Evolutionary conservation across 129 eudicot genomes (phyloP), one percentile per base, ranked within the genome.

Genomic region (Erigeron canadensis): DNA sequence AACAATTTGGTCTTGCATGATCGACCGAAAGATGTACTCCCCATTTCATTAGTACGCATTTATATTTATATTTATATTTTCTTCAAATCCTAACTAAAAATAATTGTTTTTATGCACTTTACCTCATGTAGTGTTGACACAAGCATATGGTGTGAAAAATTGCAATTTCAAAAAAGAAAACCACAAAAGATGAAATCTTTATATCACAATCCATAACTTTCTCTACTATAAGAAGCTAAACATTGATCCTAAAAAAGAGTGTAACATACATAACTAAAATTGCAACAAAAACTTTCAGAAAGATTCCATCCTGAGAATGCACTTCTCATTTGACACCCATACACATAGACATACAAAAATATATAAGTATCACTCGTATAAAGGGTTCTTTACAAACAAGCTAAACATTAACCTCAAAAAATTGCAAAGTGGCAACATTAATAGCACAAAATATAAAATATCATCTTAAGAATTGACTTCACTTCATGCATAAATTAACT

Each of bases 141-240:
- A n/a, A n/a, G n/a, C 55, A 71, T 43, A 41, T 48, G 4, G 23
- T 6, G 17, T 19, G 6, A 59, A 8, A 9, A 67, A 50, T 54
- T 65, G 54, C 19, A 50, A 63, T 48, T 28, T 75, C 73, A n/a
- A 55, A 43, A 66, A 75, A 66, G 7, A 16, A 67, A 64, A 59
- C 22, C 40, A 59, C 21, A 51, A 74, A 74, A 65, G 79, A 65
- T 73, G 22, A 18, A 2, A 47, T 15, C 12, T 60, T 38, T 73
- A 73, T 48, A 5, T 41, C 50, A 42, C 44, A 42, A 54, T 10
- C 37, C 79, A 54, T 5, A 75, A 53, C 16, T 40, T 45, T 77
- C 64, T 38, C 70, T 37, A 70, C 53, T 75, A 79, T 67, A 77
- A 58, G 13, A 74, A 68, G 79, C 55, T 63, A 63, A 63, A 54